Base-by-base conservation (phyloP, 768 basidiomycete species). In the Trametes punicea region DNA sequence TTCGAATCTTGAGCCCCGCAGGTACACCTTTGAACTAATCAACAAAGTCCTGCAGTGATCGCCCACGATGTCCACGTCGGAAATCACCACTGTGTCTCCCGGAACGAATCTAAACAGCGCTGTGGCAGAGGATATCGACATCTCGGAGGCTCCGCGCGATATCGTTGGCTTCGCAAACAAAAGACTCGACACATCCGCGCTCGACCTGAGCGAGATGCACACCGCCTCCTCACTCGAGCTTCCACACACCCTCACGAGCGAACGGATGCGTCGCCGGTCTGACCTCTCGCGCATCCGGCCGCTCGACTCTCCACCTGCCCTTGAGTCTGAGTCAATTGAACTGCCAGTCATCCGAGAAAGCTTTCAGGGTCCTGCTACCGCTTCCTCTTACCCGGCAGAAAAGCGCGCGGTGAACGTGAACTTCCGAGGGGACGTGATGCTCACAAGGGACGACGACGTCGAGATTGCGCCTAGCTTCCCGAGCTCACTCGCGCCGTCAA, bases 231-330 rank as follows among this genome's bases (percentile, higher is more conserved):
- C 61, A 10, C 54, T 65, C 18, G 61, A 62, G 38, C 46, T 61
- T 13, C 61, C 62, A 1, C 44, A 58, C 39, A 31, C 30, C n/a
- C 56, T 55, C 18, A 57, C 49, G 4, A 59, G 53, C 46, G 62
- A 57, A 40, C 60, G 57, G 15, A 57, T 64, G 2, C 63, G 61
- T n/a, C 53, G 63, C 7, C 58, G 61, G 20, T 64, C 61, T 20
- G 63, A 62, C 10, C 51, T 64, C 16, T 21, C 61, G 25, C 56
- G 45, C 26, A 36, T 18, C 36, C 60, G 42, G 11, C 45, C 51
- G 11, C 50, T 55, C 16, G 46, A 39, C 21, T 47, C 59, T 2
- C 55, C 61, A 8, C 42, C 53, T 5, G 55, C 51, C 8, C 3
- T 47, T 15, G 53, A 57, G 30, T 51, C 51, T 21, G 65, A 62